phyloP scores from a whole-genome alignment of 2,329 filamentous ascomycete genomes.

The Ophiosphaerella korrae region DNA sequence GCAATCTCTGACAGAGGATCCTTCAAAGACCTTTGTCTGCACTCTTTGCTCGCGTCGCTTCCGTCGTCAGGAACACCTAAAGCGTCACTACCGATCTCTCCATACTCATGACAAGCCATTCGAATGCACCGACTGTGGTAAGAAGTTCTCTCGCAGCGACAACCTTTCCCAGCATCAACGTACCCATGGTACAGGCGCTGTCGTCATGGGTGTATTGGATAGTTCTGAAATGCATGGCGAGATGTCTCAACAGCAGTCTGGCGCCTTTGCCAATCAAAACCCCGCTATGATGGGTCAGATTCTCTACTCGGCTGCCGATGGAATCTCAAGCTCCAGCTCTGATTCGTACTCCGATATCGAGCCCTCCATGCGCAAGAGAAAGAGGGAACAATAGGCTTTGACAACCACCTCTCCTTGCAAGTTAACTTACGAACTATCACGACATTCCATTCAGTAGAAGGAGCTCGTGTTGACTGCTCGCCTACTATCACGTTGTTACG shows the following conservation, averaged over 20 bases:
- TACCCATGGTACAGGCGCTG: conserved; percentile 87
- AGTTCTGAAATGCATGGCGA: conserved; percentile 65
- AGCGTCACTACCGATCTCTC: conserved; percentile 97
- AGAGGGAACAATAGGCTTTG: conserved; percentile 63
- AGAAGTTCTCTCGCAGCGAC: conserved; percentile 98
- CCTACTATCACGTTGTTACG: conserved; percentile 42
- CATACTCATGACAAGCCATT: conserved; percentile 99
- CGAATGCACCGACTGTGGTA: conserved; percentile 95
- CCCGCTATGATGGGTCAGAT: conserved; percentile 46
- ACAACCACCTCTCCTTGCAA: conserved; percentile 26
- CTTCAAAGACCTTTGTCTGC: conserved; percentile 97
- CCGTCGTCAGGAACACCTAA: conserved; percentile 96
- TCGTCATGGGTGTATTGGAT: conserved; percentile 88
- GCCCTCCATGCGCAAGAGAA: conserved; percentile 70
- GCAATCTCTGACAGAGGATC: conserved; percentile 96
- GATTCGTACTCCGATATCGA: conserved; percentile 47
- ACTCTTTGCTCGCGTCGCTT: conserved; percentile 96
- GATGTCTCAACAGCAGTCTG: conserved; percentile 35
- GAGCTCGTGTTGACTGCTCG: conserved; percentile 32
- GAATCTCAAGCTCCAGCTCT: conserved; percentile 43
- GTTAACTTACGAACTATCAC: conserved; percentile 42
- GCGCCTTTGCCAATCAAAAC: conserved; percentile 42
- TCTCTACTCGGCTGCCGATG: conserved; percentile 46
- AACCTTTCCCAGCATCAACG: conserved; percentile 95
- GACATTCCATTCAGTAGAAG: conserved; percentile 39